Conservation (phyloP, 768 basidiomycete genomes). For the Postia placenta region DNA sequence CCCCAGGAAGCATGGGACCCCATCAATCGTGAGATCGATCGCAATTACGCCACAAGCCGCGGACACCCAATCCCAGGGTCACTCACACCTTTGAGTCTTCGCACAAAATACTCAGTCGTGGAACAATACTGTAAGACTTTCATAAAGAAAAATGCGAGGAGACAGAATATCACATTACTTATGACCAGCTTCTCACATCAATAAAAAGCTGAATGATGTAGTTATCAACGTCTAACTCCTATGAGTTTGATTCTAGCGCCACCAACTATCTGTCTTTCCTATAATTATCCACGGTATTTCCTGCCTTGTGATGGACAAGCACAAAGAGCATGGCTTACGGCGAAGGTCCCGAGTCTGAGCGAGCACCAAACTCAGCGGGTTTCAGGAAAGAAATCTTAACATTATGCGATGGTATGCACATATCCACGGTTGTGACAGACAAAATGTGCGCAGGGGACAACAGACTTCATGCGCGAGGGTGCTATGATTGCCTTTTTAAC, state of each 20-base stretch:
- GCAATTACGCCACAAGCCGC: no score
- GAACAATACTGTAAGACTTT: no score
- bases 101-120: no score
- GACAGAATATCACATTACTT: no score
- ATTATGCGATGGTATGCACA: neutral
- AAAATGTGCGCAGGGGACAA: neutral
- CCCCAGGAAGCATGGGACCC: no score
- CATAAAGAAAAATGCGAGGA: no score
- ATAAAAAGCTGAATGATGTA: no score
- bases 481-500: neutral
- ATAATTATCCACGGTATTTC: neutral
- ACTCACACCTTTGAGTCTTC: no score
- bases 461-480: neutral
- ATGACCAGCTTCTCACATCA: no score
- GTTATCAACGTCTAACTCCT: neutral
- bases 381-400: neutral
- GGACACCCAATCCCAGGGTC: no score
- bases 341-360: neutral
- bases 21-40: no score
- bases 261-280: neutral
- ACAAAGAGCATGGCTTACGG: neutral
- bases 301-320: neutral
- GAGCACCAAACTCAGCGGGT: neutral
- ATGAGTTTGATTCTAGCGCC: neutral
- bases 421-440: neutral